These are phyloP conservation scores for Sclerotinia spermophila DNA, from an alignment of 2,329 filamentous ascomycete genomes.

Conservation along the genomic window DNA sequence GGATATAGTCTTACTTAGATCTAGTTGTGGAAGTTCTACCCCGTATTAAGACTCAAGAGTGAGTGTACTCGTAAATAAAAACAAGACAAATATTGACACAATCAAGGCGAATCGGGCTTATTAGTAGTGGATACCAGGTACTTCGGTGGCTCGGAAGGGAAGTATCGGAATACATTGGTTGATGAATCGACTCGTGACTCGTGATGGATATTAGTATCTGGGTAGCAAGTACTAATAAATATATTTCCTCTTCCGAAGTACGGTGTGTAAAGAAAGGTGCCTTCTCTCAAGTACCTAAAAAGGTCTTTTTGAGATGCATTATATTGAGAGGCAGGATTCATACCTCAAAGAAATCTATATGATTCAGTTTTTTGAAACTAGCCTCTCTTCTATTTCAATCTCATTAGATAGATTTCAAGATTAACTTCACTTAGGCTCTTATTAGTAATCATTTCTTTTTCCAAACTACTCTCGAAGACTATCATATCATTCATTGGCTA, in stretches of 20 bases:
- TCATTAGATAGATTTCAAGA: not conserved
- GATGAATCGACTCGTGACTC: no score
- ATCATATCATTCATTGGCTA: no score
- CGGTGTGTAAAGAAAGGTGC: no score
- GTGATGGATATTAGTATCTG: not conserved
- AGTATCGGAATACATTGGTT: not conserved
- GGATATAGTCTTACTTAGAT: not conserved
- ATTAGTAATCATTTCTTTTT: not conserved
- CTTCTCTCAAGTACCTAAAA: no score
- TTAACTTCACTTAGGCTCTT: not conserved
- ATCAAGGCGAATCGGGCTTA: not conserved
- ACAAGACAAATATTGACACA: not conserved
- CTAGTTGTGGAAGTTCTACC: not conserved
- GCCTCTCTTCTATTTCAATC: not conserved
- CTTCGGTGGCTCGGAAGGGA: not conserved
- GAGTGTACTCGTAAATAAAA: not conserved
- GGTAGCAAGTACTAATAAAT: not conserved
- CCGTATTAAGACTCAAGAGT: no score
- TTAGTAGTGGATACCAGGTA: not conserved
- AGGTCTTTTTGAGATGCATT: no score
- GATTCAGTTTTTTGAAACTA: not conserved
- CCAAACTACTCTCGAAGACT: not conserved
- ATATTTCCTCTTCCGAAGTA: not conserved
- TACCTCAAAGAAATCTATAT: no score
- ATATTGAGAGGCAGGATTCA: no score